phyloP scores from a whole-genome alignment of 2,329 filamentous ascomycete species.

The Ophiocordyceps camponoti-leonardi region DNA sequence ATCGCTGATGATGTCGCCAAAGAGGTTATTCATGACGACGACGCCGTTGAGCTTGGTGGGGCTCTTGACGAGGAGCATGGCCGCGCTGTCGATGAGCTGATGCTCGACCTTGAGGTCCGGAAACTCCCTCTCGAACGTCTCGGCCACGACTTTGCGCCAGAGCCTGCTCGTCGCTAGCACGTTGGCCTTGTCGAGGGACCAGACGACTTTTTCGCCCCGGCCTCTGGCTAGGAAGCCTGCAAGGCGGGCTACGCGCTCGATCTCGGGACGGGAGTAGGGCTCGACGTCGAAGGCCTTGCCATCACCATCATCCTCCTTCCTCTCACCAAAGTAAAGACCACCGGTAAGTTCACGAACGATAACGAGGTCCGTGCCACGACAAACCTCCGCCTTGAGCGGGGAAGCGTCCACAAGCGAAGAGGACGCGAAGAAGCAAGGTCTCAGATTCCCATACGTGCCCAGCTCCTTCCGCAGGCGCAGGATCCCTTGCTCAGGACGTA shows the following conservation, averaged over 20 bases:
- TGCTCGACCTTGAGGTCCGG: conserved; percentile 70
- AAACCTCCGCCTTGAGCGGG: conserved; percentile 72
- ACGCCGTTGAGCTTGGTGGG: conserved; percentile 76
- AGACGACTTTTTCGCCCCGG: conserved; percentile 51
- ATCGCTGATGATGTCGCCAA: conserved; percentile 91
- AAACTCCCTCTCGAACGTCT: conserved; percentile 79
- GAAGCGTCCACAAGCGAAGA: conserved; percentile 70
- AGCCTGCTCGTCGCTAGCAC: conserved; percentile 79
- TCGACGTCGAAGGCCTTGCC: conserved; percentile 70
- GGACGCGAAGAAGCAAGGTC: conserved; percentile 89
- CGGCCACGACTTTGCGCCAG: conserved; percentile 75
- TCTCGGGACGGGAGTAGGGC: conserved; percentile 68
- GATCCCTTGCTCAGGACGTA: conserved; percentile 86
- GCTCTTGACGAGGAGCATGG: conserved; percentile 96
- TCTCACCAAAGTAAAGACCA: conserved; percentile 89
- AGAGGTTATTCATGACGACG: conserved; percentile 83
- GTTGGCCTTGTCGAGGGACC: conserved; percentile 90
- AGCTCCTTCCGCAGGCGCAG: conserved; percentile 86
- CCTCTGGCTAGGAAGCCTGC: conserved; percentile 67
- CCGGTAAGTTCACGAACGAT: conserved; percentile 85
- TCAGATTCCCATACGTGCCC: conserved; percentile 84
- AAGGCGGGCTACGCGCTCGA: conserved; percentile 73
- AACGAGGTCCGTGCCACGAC: conserved; percentile 77
- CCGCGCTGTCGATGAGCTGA: conserved; percentile 90
- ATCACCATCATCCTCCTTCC: conserved; percentile 51